Conservation (phyloP, 2,329 filamentous ascomycete genomes). For the Ophiostoma triangulosporum region DNA sequence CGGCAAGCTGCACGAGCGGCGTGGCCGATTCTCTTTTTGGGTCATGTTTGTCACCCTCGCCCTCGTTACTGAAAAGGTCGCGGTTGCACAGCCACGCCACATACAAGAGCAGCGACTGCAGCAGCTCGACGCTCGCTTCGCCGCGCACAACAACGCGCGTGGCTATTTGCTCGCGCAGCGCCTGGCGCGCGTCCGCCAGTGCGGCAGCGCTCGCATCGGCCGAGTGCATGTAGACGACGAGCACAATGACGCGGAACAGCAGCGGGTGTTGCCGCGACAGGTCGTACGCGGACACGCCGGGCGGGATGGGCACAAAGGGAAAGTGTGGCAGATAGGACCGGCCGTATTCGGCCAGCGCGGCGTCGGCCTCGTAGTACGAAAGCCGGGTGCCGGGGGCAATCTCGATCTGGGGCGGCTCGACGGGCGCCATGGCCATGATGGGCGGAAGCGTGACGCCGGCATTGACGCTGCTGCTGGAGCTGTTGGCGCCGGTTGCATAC, state of each 20-base stretch:
- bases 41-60: no score
- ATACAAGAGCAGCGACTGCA: constrained; percentile 27
- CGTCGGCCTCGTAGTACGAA: constrained; percentile 21
- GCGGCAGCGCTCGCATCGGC: constrained; percentile 11
- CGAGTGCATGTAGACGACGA: constrained; percentile 21
- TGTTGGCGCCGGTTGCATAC: neutral
- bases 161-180: constrained; percentile 25
- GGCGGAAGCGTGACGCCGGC: neutral
- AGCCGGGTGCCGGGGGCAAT: constrained; percentile 25
- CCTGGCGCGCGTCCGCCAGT: constrained; percentile 22
- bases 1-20: constrained; percentile 26
- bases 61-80: constrained; percentile 20
- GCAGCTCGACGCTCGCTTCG: constrained; percentile 23
- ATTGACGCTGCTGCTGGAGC: neutral
- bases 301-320: constrained; percentile 25
- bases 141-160: constrained; percentile 24
- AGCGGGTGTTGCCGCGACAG: constrained; percentile 22
- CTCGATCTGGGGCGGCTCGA: constrained; percentile 13
- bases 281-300: constrained; percentile 16
- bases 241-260: constrained; percentile 26
- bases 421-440: neutral
- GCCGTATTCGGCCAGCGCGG: constrained; percentile 22
- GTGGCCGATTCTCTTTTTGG: no score
- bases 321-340: constrained; percentile 22
- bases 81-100: constrained; percentile 26